Percentiles rank a stretch among this genome's conserved stretches.
These are phyloP conservation scores for Spinacia oleracea DNA, from an alignment of 179 eudicot genomes.

Conservation along the genomic window DNA sequence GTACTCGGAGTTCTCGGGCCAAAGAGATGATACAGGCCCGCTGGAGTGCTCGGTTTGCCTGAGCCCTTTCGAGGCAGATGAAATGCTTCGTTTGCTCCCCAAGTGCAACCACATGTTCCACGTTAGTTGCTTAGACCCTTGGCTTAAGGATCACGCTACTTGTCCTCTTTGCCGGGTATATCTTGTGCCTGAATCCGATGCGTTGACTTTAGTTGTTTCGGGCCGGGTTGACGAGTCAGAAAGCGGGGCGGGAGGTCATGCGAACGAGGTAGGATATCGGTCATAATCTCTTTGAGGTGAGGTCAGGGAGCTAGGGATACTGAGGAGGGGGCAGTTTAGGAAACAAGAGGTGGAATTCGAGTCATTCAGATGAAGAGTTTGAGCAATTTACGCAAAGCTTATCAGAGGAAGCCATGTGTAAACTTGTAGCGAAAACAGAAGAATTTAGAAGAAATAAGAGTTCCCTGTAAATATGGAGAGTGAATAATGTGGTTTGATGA, in stretches of 20 bases:
- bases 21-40: background rate
- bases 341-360: conserved; percentile 57
- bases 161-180: conserved; percentile 7
- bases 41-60: conserved; percentile 12
- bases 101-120: conserved; percentile 8
- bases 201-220: background rate
- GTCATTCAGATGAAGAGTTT: conserved; percentile 32
- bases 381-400: conserved; percentile 57
- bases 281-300: conserved; percentile 2
- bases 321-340: conserved; percentile 30
- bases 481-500: background rate
- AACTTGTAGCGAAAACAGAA: background rate
- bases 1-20: background rate
- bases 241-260: background rate
- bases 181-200: background rate
- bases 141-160: background rate
- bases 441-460: conserved; percentile 7
- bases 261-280: background rate
- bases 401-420: conserved; percentile 31
- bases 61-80: conserved; percentile 5
- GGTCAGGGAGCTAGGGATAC: conserved; percentile 7
- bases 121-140: background rate
- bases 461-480: background rate
- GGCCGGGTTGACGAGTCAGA: conserved; percentile 18
- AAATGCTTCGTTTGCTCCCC: background rate